These are phyloP conservation scores for Caloboletus inedulis DNA, from an alignment of 1,284 basidiomycete species.

Conservation along the genomic window DNA sequence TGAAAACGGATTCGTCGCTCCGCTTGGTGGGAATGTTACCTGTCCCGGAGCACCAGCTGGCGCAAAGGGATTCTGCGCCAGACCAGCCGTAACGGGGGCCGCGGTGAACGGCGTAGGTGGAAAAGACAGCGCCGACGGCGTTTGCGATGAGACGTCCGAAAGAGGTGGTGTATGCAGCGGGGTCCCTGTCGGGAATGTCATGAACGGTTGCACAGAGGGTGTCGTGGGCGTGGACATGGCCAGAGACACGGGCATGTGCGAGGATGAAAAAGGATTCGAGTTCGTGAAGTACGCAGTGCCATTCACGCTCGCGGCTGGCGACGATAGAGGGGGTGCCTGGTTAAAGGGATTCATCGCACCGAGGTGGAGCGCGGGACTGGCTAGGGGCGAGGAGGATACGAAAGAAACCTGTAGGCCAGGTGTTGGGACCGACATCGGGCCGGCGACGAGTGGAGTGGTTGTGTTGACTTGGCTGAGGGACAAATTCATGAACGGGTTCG, in stretches of 20 bases:
- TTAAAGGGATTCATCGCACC: conserved; percentile 23
- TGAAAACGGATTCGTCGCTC: conserved; percentile 20
- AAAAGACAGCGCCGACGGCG: background rate
- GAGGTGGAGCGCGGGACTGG: conserved; percentile 17
- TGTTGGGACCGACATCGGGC: conserved; percentile 6
- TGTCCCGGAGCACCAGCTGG: conserved; percentile 2
- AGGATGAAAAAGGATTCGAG: conserved; percentile 20
- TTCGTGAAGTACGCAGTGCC: background rate
- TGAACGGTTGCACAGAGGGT: conserved; percentile 4
- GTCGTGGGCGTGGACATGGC: conserved; percentile 12
- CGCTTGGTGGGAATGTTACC: conserved; percentile 1
- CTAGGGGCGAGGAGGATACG: background rate
- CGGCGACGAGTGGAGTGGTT: conserved; percentile 1
- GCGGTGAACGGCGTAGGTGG: conserved; percentile 9
- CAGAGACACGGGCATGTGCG: conserved; percentile 3
- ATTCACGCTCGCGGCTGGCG: background rate
- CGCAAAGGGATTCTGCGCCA: conserved; percentile 12
- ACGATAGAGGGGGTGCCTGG: conserved; percentile 3
- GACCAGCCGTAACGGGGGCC: background rate
- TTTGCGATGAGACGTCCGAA: conserved; percentile 3
- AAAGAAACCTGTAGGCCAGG: conserved; percentile 9
- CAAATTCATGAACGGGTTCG: conserved; percentile 24
- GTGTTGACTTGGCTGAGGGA: conserved; percentile 9
- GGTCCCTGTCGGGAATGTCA: conserved; percentile 6
- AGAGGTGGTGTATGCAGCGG: conserved; percentile 9